phyloP scores from a whole-genome alignment of 2,329 filamentous ascomycete species.

The Fusarium burgessii region DNA sequence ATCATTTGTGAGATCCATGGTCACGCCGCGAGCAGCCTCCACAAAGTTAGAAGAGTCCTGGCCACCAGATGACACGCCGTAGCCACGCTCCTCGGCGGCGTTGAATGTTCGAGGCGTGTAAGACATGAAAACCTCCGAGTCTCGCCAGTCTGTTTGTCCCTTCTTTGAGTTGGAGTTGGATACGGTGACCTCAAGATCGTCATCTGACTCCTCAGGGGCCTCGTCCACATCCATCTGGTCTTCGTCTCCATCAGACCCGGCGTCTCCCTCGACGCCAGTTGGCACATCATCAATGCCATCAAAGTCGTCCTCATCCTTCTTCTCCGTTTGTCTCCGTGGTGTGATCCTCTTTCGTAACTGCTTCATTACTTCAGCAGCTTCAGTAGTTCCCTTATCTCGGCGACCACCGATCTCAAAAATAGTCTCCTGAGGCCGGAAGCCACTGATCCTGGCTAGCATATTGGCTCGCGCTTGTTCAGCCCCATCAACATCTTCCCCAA shows the following conservation, averaged over 20 bases:
- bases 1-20: constrained; percentile 94
- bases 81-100: constrained; percentile 88
- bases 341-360: constrained; percentile 77
- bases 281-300: constrained; percentile 48
- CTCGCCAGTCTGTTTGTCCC: constrained; percentile 76
- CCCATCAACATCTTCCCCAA: constrained; percentile 75
- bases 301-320: constrained; percentile 55
- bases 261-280: constrained; percentile 52
- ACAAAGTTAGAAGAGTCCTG: constrained; percentile 80
- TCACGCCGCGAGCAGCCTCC: constrained; percentile 84
- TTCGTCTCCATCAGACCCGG: constrained; percentile 42
- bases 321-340: constrained; percentile 62
- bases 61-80: constrained; percentile 88
- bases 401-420: constrained; percentile 94
- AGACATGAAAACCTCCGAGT: constrained; percentile 94
- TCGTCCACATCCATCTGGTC: constrained; percentile 55
- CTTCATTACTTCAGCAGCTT: constrained; percentile 82
- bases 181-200: constrained; percentile 78
- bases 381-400: constrained; percentile 72
- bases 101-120: constrained; percentile 88
- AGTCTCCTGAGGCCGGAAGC: constrained; percentile 90
- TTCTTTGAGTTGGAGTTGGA: constrained; percentile 68
- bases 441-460: constrained; percentile 90
- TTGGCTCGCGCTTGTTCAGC: constrained; percentile 79
- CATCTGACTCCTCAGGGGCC: constrained; percentile 67